Evolutionary conservation across 2,329 filamentous ascomycete genomes (phyloP), one percentile per base, ranked within the genome.

Genomic region (Diplodia mutila): DNA sequence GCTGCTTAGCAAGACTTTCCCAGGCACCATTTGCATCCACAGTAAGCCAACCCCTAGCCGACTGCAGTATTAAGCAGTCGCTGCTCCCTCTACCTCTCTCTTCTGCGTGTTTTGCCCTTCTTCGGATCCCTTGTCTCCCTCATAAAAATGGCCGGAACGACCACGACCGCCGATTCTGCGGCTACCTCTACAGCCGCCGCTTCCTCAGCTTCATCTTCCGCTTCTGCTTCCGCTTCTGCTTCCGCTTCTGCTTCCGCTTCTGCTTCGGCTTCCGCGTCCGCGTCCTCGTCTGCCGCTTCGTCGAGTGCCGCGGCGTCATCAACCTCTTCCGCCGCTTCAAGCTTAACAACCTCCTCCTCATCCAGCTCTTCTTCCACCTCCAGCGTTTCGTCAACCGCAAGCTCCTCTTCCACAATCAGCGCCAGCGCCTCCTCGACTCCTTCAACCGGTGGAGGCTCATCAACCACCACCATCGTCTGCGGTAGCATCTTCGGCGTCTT

Each of bases 401-500:
- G 34, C 46, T 25, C 59, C 9, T 61, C 57, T 18, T 63, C 59
- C 4, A 57, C 54, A 37, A 55, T 55, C 32, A 21, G 29, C n/a
- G 53, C 53, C 3, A 55, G 39, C 11, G 25, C 39, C 18, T 49
- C 39, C 18, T 46, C 55, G 7, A 34, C 55, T 18, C 23, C 55
- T 2, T 12, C 14, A 11, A n/a, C 55, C 23, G 37, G 55, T 16
- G 23, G 34, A 23, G 39, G 34, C 21, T 49, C 57, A 16, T n/a
- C 59, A 21, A 67, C 34, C 23, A 46, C 52, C 21, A 39, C 54
- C 46, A 67, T 67, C 11, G 55, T 61, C 27, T 52, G 53, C 32
- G 65, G 16, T 5, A 11, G 23, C 34, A 61, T 67, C 46, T 61
- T 67, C 48, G 65, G 65, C 16, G 42, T 49, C 65, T 61, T 67